Evolutionary conservation across 2,329 filamentous ascomycete genomes (phyloP).

Genomic region (Diaporthe velutina): DNA sequence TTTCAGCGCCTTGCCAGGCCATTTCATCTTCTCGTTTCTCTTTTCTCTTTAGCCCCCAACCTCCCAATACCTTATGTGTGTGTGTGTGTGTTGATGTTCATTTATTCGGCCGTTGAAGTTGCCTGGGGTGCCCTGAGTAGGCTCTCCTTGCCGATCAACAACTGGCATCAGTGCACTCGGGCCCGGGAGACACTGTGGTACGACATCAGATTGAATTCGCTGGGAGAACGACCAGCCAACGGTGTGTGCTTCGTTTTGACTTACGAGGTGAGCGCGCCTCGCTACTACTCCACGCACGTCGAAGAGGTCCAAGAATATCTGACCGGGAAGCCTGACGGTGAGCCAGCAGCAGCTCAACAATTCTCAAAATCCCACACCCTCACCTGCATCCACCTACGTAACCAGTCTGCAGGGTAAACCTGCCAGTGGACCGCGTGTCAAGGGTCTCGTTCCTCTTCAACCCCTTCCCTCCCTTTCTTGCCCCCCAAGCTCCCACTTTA

Average conservation of each 20-base stretch:
- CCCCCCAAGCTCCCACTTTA: not conserved
- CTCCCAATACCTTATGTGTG: not conserved
- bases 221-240: not conserved
- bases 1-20: conserved; percentile 28
- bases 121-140: conserved; percentile 24
- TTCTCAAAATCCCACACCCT: no score
- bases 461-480: not conserved
- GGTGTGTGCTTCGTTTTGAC: not conserved
- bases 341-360: conserved; percentile 4
- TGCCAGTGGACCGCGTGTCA: not conserved
- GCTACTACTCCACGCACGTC: not conserved
- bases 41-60: not conserved
- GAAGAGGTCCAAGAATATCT: not conserved
- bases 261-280: conserved; percentile 2
- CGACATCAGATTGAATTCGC: conserved; percentile 25
- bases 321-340: not conserved
- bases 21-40: not conserved
- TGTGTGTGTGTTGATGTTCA: not conserved
- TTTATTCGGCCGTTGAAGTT: not conserved
- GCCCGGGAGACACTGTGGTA: conserved; percentile 15
- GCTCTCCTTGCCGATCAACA: conserved; percentile 20
- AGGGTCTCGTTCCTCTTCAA: not conserved
- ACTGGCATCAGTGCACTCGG: conserved; percentile 24
- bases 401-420: not conserved
- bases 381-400: not conserved